Evolutionary conservation across 768 basidiomycete species (phyloP), one percentile per base, ranked within the genome.

Genomic region (Dentipellis sp.): DNA sequence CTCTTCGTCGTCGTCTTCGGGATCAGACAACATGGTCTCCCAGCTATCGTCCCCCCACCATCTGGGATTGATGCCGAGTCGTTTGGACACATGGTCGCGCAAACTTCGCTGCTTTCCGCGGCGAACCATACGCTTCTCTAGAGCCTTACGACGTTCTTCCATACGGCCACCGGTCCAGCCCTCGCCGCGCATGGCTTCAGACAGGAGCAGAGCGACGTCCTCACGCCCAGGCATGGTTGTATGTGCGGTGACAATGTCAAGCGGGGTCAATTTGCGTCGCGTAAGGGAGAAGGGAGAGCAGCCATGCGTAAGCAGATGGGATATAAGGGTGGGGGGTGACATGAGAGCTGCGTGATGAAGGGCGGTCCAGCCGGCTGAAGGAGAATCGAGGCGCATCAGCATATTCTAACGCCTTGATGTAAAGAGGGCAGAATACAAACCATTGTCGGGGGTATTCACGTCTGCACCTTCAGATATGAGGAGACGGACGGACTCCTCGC

Each of bases 241-340:
- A 67, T 91, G 87, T 1, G 88, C 91, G 14, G 88, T 87, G 40
- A 97, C 83, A 58, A 98, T 84, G 68, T 98, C 94, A 29, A 95
- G 76, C 2, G 97, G 84, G 3, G 87, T 94, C 40, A 97, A 71
- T 29, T 88, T 86, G 39, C 87, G 83, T 62, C 77, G 78, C 22
- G 94, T 95, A 47, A 81, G 67, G 5, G 83, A 79, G 59, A 90
- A 83, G 0, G 90, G 84, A 22, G 91, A 93, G 59, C 91, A 91
- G 48, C 92, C 91, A 62, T 92, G 89, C 10, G 91, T 95, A 72
- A 98, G 85, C 21, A 99, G 76, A 75, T 92, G 87, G 0, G 94
- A 92, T 19, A 98, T 80, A 19, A 98, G 74, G 2, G 94, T 94
- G 2, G 94, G 90, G 35, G 95, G 93, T 11, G 91, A 84, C 38